Conservation (phyloP, 1,284 basidiomycete genomes). For the Chalciporus sp. region DNA sequence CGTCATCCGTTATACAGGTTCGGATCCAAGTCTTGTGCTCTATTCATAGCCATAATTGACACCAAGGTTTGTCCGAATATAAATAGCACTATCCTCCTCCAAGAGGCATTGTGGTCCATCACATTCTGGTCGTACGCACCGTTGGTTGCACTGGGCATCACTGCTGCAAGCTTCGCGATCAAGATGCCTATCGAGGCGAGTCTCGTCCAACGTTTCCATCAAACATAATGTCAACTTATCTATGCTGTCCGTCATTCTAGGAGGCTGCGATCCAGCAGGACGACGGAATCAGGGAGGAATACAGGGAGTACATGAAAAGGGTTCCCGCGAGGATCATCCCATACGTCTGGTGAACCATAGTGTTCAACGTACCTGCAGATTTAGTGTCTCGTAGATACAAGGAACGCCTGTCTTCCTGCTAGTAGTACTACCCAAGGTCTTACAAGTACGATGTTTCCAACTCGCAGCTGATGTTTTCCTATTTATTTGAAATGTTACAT, state of each 20-base stretch:
- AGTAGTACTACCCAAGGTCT: too few species aligned
- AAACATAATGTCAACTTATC: not conserved
- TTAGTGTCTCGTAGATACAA: too few species aligned
- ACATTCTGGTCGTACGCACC: constrained; percentile 38
- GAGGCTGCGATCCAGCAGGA: constrained; percentile 12
- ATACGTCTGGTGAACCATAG: constrained; percentile 25
- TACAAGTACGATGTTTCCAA: too few species aligned
- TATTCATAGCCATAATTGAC: not conserved
- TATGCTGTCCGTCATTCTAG: not conserved
- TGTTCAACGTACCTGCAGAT: too few species aligned
- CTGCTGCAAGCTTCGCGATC: constrained; percentile 24
- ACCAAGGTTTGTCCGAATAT: not conserved
- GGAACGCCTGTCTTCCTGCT: too few species aligned
- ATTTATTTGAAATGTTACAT: too few species aligned
- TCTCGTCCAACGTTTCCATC: not conserved
- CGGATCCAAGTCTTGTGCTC: not conserved
- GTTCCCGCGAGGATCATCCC: constrained; percentile 34
- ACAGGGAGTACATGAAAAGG: constrained; percentile 29
- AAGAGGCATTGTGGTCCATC: constrained; percentile 22
- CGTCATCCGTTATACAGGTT: constrained; percentile 34
- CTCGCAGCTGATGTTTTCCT: too few species aligned
- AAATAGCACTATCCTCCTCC: constrained; percentile 25
- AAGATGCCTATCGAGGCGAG: constrained; percentile 39
- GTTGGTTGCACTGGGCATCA: constrained; percentile 24
- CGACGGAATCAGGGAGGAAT: constrained; percentile 12